These are phyloP conservation scores for Zizania latifolia DNA, from an alignment of 176 grass and related monocot genomes.

Conservation along the genomic window DNA sequence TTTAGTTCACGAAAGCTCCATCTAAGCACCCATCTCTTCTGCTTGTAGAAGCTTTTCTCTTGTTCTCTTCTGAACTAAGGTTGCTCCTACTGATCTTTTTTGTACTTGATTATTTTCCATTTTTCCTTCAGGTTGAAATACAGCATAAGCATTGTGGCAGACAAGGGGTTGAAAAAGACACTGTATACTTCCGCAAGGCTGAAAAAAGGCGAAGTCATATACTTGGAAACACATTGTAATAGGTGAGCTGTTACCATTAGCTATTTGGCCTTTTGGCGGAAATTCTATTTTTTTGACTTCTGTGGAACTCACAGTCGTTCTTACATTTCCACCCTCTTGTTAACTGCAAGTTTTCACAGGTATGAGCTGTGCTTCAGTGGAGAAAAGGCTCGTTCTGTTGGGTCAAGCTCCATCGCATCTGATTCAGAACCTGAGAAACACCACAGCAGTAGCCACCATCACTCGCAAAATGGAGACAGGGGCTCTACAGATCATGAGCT, in stretches of 20 bases:
- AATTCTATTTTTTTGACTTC: background rate
- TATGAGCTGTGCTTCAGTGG: constrained; percentile 86
- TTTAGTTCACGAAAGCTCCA: background rate
- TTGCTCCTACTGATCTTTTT: background rate
- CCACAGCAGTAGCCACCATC: constrained; percentile 53
- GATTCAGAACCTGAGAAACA: constrained; percentile 45
- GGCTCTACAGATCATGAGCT: constrained; percentile 43
- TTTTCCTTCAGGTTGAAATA: constrained; percentile 79
- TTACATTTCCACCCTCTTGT: background rate
- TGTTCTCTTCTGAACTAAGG: constrained; percentile 3
- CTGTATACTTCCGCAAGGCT: constrained; percentile 85
- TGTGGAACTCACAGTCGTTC: background rate
- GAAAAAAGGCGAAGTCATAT: constrained; percentile 95
- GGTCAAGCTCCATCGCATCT: constrained; percentile 38
- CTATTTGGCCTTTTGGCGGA: background rate
- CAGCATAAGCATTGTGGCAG: constrained; percentile 89
- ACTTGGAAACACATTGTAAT: constrained; percentile 85
- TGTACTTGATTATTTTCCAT: constrained; percentile 12
- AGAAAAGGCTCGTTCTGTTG: constrained; percentile 48
- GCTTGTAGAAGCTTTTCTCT: background rate
- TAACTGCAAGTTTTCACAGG: constrained; percentile 36
- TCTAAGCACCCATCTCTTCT: background rate
- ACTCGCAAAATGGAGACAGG: constrained; percentile 68
- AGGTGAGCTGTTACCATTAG: constrained; percentile 39
- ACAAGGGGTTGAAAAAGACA: constrained; percentile 88